Conservation (phyloP, 208 protist species). For the Histomonas meleagridis region DNA sequence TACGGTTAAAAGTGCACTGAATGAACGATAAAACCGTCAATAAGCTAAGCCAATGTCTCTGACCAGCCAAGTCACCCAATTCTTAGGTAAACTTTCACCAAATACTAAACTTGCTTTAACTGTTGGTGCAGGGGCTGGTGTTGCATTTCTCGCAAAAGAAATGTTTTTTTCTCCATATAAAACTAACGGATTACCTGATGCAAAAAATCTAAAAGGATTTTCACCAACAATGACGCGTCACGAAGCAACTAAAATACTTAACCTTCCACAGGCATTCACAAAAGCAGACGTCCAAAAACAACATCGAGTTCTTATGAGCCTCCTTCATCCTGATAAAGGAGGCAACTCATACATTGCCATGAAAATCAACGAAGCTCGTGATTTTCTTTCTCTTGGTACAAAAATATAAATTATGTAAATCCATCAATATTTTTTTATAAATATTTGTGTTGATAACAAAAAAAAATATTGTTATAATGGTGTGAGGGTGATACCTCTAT, state of each 20-base stretch:
- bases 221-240: not conserved
- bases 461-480: too few species aligned
- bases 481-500: too few species aligned
- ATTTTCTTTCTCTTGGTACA: not conserved
- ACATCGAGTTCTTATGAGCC: not conserved
- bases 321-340: constrained; percentile 33
- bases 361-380: constrained; percentile 34
- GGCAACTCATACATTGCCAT: constrained; percentile 17
- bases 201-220: constrained; percentile 13
- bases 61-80: not conserved
- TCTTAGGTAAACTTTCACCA: not conserved
- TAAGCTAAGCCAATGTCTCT: too few species aligned
- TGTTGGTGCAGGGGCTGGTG: not conserved
- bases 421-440: too few species aligned
- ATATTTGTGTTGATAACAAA: too few species aligned
- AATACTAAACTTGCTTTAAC: not conserved
- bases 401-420: not conserved
- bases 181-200: not conserved
- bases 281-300: not conserved
- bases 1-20: too few species aligned
- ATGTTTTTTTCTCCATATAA: not conserved
- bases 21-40: too few species aligned
- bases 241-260: not conserved
- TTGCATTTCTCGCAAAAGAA: not conserved
- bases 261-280: not conserved